Evolutionary conservation across 129 eudicot species (phyloP), one percentile per base, ranked within the genome.

Genomic region (Apium graveolens): DNA sequence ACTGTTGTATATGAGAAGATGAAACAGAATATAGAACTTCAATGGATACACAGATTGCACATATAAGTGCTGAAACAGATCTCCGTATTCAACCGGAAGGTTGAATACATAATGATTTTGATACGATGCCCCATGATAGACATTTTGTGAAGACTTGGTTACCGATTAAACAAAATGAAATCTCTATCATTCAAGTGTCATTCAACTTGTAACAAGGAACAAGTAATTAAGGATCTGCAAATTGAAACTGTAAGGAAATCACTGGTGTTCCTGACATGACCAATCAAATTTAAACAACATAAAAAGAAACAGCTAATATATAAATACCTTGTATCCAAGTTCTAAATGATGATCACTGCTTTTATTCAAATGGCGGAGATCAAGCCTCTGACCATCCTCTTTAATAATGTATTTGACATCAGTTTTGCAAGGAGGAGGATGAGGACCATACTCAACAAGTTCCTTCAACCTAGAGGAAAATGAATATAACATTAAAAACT

Each of bases 91-190:
- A 94, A 83, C 38, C 98, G 93, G 78, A 94, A 94, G 53, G 98
- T 94, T 77, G 98, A 94, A 80, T 91, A 94, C 21, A 97, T 97
- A 97, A 94, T 94, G 82, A 94, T 94, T 84, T 91, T 94, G 48
- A 94, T 94, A 81, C 97, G 86, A 70, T 94, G 98, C 41, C 98
- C 98, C 98, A 94, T 94, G 63, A 94, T 94, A 41, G 98, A 94
- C 98, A 94, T 94, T 81, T 94, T 94, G 75, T 94, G 98, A 74
- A 94, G 92, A 90, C 98, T 94, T n/a, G 98, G 98, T 82, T 94
- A 96, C 80, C 98, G 87, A 78, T 94, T 94, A 72, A 94, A 94
- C 77, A 94, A 93, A 62, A 94, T 96, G 83, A 91, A 91, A 79
- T 94, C 98, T 73, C 98, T 97, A 84, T 94, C 98, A 80, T 89